A percentile compares a stretch with the other conserved stretches of the same genome.
These are phyloP conservation scores for Chaetomium fimeti DNA, from an alignment of 495 filamentous ascomycete genomes.

Conservation along the genomic window DNA sequence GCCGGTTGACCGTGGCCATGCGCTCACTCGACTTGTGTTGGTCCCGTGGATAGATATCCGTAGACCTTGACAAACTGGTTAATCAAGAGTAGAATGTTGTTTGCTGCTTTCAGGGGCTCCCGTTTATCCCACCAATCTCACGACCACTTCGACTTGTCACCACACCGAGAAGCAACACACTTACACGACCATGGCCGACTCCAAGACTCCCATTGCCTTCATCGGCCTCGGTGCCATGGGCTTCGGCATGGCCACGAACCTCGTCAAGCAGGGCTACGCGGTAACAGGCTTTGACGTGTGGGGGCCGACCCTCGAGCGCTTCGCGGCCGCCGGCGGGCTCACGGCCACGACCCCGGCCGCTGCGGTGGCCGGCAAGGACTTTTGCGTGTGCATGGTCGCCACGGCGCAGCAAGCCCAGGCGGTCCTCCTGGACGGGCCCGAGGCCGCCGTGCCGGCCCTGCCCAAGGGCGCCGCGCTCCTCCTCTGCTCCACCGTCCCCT, in stretches of 20 bases:
- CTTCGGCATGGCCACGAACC: conserved; percentile 79
- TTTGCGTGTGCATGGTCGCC: conserved; percentile 78
- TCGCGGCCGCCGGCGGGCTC: conserved; percentile 63
- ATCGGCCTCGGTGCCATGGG: conserved; percentile 88
- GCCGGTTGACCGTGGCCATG: not conserved
- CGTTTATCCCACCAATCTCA: not conserved
- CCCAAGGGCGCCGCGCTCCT: conserved; percentile 61
- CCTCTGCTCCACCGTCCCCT: conserved; percentile 73
- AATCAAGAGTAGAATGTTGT: not conserved
- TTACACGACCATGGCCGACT: conserved; percentile 32
- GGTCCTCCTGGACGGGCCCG: conserved; percentile 61
- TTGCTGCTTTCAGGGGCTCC: not conserved
- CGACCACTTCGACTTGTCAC: not conserved
- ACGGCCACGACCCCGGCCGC: conserved; percentile 61
- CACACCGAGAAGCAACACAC: conserved; percentile 1
- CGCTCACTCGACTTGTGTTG: not conserved
- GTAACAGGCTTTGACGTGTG: conserved; percentile 79
- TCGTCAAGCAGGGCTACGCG: conserved; percentile 64
- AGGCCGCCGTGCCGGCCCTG: conserved; percentile 56
- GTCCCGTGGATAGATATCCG: too few species aligned
- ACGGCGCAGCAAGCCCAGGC: conserved; percentile 66
- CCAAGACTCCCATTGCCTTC: conserved; percentile 63
- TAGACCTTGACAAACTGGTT: not conserved
- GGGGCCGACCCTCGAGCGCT: conserved; percentile 66
- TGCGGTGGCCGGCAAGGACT: conserved; percentile 58